Evolutionary conservation across 352 stramenopile genomes (phyloP).

Genomic region (Phytopythium sindhum): DNA sequence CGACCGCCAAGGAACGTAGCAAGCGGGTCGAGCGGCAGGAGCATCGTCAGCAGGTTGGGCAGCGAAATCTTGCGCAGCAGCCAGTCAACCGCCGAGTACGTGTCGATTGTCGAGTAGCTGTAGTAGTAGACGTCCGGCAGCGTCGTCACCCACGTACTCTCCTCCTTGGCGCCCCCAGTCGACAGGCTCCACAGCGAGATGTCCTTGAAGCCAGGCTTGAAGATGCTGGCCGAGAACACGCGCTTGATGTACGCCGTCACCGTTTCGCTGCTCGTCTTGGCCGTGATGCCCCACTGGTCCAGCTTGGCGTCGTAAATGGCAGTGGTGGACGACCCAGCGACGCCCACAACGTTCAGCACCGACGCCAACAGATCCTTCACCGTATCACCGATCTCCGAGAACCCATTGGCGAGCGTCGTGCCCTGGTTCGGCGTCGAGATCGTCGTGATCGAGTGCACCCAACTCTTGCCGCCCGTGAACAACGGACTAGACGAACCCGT

Average conservation of each 20-base stretch:
- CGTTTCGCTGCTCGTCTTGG: constrained; percentile 23
- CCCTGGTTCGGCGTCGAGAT: constrained; percentile 62
- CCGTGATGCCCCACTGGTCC: constrained; percentile 41
- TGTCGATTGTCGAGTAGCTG: constrained; percentile 45
- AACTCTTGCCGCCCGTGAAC: constrained; percentile 52
- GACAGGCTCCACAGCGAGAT: constrained; percentile 45
- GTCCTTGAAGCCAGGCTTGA: constrained; percentile 39
- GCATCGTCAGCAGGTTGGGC: constrained; percentile 47
- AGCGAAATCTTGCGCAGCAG: constrained; percentile 35
- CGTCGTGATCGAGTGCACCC: constrained; percentile 70
- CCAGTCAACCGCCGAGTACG: constrained; percentile 26
- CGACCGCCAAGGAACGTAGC: constrained; percentile 34
- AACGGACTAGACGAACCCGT: constrained; percentile 28
- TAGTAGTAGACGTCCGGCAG: constrained; percentile 59
- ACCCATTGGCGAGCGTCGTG: constrained; percentile 41
- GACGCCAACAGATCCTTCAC: constrained; percentile 29
- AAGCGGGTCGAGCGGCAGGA: constrained; percentile 31
- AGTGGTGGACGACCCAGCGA: constrained; percentile 17
- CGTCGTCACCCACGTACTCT: constrained; percentile 48
- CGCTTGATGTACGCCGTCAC: constrained; percentile 35
- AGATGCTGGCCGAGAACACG: constrained; percentile 35
- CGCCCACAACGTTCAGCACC: constrained; percentile 24
- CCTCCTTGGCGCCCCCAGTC: constrained; percentile 39
- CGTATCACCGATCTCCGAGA: constrained; percentile 33
- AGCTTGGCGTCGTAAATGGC: constrained; percentile 49